phyloP scores from a whole-genome alignment of 148 eudicot genomes.

The Agrostemma githago region DNA sequence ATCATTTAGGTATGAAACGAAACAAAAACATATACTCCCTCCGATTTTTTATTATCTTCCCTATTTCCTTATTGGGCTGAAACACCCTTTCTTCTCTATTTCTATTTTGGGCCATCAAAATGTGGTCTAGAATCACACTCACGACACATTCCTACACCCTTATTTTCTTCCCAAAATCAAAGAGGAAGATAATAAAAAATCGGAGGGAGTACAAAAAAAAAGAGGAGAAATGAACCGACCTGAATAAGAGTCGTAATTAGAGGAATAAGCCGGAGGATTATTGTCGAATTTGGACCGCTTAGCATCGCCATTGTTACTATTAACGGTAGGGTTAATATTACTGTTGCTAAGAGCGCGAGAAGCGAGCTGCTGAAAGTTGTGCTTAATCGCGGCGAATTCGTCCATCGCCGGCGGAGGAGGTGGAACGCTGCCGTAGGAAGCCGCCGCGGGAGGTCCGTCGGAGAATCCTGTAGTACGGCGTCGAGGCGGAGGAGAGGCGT shows the following conservation, averaged over 20 bases:
- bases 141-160: no score
- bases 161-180: no score
- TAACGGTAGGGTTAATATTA: not conserved
- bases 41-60: no score
- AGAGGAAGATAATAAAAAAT: no score
- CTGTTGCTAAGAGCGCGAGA: constrained; percentile 44
- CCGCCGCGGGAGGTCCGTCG: constrained; percentile 35
- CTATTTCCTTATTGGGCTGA: no score
- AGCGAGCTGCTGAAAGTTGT: constrained; percentile 73
- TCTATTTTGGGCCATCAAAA: no score
- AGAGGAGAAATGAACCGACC: constrained; percentile 14
- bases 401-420: constrained; percentile 33
- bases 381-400: constrained; percentile 58
- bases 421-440: constrained; percentile 49
- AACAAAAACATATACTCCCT: no score
- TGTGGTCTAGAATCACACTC: no score
- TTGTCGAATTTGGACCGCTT: constrained; percentile 77
- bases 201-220: not conserved
- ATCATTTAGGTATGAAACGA: not conserved
- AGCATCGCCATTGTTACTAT: constrained; percentile 15
- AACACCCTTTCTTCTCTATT: no score
- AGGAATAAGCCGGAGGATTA: constrained; percentile 34
- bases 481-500: constrained; percentile 35
- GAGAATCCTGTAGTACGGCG: constrained; percentile 79
- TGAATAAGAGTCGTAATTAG: constrained; percentile 21